Conservation (phyloP, 2,329 filamentous ascomycete species). For the Camptophora hylomeconis region DNA sequence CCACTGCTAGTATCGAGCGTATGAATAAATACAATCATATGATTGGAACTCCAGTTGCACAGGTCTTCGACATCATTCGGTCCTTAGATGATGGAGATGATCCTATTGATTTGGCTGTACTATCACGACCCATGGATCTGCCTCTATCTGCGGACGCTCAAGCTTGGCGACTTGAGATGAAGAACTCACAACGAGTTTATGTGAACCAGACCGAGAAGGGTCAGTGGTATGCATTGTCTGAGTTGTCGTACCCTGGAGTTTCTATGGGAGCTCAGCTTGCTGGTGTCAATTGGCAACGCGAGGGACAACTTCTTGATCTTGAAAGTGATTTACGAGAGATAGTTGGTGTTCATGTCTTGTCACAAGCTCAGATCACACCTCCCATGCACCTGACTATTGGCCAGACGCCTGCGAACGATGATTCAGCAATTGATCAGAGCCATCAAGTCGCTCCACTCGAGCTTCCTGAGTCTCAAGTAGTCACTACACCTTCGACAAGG, state of each 20-base stretch:
- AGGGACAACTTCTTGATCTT: constrained; percentile 11
- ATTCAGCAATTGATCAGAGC: too few species aligned
- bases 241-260: constrained; percentile 71
- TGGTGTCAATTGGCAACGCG: constrained; percentile 13
- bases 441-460: too few species aligned
- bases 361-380: constrained; percentile 39
- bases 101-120: constrained; percentile 58
- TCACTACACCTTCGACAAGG: too few species aligned
- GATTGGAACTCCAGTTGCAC: constrained; percentile 64
- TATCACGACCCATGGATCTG: constrained; percentile 71
- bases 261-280: constrained; percentile 53
- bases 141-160: constrained; percentile 18
- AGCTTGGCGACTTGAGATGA: constrained; percentile 21
- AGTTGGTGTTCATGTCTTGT: constrained; percentile 58
- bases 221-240: constrained; percentile 89
- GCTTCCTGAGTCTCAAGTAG: too few species aligned
- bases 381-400: constrained; percentile 23
- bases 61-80: constrained; percentile 77
- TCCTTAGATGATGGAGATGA: constrained; percentile 53
- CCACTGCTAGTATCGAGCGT: constrained; percentile 36
- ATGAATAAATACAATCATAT: constrained; percentile 47
- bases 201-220: constrained; percentile 77
- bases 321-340: constrained; percentile 25
- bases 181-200: constrained; percentile 56
- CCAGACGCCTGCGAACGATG: constrained; percentile 9